Base-by-base conservation (phyloP, 2,329 filamentous ascomycete species). In the Cladosporium colombiae region DNA sequence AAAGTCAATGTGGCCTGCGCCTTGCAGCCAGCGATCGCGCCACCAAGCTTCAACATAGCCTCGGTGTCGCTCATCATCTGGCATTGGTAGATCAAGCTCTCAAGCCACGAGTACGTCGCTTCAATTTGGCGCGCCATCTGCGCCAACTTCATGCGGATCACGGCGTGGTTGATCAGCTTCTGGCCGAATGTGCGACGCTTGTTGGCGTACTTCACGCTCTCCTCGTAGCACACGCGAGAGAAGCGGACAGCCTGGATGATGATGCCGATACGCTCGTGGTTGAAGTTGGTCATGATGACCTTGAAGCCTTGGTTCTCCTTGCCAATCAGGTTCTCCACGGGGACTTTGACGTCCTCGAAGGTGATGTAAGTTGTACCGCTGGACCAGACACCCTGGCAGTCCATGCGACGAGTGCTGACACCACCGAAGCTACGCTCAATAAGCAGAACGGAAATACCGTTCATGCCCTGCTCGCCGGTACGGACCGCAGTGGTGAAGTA, bases 281-380 rank as follows among this genome's bases (percentile, higher is more conserved):
- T 98, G 85, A 97, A 97, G 86, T 97, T 97, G 78, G 92, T 97
- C 94, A 98, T 98, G 84, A 99, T 94, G 77, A 96, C 93, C 82
- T 93, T 92, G 88, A 99, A 99, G 46, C 95, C 95, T 79, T 96
- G 90, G 85, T 99, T 97, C 83, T 96, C 90, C 84, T 97, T 98
- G 81, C 95, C 95, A 67, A 99, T 89, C 73, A 99, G 80, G 83
- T 99, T 98, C 86, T 97, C 94, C n/a, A 98, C 95, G 1, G 95
- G 95, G 0, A 99, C 95, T 84, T 98, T 98, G 80, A 98, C 95
- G 77, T 99, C 95, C 80, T 99, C 95, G 72, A 98, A 98, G 52
- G 94, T 97, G 77, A 99, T 89, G 81, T 98, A 99, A 35, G 95
- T 97, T 18, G 95, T 98, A 63, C 95, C 95, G 71, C 88, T 92